Evolutionary conservation across 2,329 filamentous ascomycete genomes (phyloP).

Genomic region (Echinosphaeria canescens): DNA sequence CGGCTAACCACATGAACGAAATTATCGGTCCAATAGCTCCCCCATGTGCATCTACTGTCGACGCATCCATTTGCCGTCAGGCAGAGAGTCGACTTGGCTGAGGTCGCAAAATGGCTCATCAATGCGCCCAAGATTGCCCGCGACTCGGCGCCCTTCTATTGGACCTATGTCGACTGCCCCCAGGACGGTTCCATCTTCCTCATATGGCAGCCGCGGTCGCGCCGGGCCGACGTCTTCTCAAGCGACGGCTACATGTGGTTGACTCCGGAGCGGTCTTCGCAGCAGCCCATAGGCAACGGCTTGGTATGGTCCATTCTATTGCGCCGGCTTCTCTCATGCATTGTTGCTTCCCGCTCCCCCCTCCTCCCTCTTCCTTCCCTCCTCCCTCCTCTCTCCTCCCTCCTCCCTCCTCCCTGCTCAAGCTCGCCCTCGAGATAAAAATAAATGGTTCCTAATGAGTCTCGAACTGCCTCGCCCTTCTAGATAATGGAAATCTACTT

Average conservation of each 20-base stretch:
- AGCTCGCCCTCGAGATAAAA: too few species aligned
- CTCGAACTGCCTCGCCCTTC: too few species aligned
- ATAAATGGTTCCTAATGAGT: too few species aligned
- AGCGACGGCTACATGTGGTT: slow-evolving; percentile 90
- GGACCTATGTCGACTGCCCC: slow-evolving; percentile 76
- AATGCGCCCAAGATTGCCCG: slow-evolving; percentile 70
- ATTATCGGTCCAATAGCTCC: too few species aligned
- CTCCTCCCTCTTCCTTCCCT: too few species aligned
- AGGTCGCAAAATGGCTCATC: slow-evolving; percentile 67
- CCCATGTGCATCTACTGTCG: slow-evolving; percentile 79
- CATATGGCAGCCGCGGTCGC: slow-evolving; percentile 68
- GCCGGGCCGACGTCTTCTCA: slow-evolving; percentile 52
- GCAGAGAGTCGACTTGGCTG: slow-evolving; percentile 47
- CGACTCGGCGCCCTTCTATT: slow-evolving; percentile 71
- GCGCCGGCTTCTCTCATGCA: too few species aligned
- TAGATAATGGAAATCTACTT: slow-evolving; percentile 83
- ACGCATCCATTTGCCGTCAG: slow-evolving; percentile 60
- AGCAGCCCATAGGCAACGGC: slow-evolving; percentile 45
- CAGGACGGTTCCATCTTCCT: slow-evolving; percentile 65
- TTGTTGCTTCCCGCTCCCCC: too few species aligned
- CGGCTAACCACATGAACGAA: too few species aligned
- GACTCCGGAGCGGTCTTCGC: slow-evolving; percentile 56
- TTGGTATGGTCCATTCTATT: too few species aligned
- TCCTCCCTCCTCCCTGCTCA: too few species aligned
- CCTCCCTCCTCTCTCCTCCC: too few species aligned